These are phyloP conservation scores for Ascochyta viciae-villosae DNA, from an alignment of 2,329 filamentous ascomycete species.

Conservation along the genomic window DNA sequence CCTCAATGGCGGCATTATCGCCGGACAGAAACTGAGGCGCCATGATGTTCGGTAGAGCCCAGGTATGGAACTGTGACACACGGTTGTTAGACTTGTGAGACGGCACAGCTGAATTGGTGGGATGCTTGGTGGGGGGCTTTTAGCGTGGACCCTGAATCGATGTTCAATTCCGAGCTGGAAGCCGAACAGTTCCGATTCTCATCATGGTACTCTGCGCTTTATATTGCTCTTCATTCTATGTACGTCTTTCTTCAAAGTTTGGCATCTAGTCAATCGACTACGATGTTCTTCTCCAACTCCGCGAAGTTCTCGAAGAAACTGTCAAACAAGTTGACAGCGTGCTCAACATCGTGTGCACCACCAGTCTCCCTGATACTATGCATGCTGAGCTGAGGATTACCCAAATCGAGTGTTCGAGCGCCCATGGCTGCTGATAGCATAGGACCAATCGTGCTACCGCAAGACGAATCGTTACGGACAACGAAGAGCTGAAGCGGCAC, in stretches of 20 bases:
- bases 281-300: constrained; percentile 79
- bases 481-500: constrained; percentile 96
- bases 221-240: constrained; percentile 14
- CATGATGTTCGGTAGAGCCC: constrained; percentile 26
- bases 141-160: constrained; percentile 31
- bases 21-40: constrained; percentile 73
- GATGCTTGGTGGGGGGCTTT: constrained; percentile 40
- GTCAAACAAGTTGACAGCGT: constrained; percentile 84
- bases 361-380: constrained; percentile 95
- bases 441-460: constrained; percentile 96
- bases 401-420: constrained; percentile 86
- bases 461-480: constrained; percentile 92
- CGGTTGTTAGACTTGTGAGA: background rate
- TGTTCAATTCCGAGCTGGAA: background rate
- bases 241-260: constrained; percentile 30
- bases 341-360: constrained; percentile 84
- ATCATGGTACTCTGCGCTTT: constrained; percentile 9
- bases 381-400: constrained; percentile 95
- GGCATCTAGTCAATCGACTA: constrained; percentile 71
- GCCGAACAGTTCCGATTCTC: constrained; percentile 18
- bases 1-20: constrained; percentile 75
- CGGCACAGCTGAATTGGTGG: constrained; percentile 8
- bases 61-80: background rate
- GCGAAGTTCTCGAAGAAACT: constrained; percentile 87
- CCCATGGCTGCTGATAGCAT: constrained; percentile 90